Percentiles rank a stretch among this genome's conserved stretches.
These are phyloP conservation scores for Physcomitrium patens DNA, from an alignment of 225 moss, liverwort and hornwort species.

Conservation along the genomic window DNA sequence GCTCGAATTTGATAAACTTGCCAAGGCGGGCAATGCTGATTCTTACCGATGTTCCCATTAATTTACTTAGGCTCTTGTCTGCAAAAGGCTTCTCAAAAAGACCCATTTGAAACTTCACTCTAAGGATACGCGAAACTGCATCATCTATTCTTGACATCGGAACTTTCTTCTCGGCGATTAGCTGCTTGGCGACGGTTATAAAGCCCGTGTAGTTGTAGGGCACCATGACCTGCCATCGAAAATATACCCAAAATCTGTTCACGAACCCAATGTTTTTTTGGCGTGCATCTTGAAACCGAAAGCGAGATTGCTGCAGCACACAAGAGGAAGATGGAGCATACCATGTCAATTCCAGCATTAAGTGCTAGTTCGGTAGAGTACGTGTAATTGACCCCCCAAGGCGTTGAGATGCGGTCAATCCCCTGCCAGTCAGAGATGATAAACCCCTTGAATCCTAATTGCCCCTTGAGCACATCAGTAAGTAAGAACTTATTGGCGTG, in stretches of 20 bases:
- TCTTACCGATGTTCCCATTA: slow-evolving; percentile 61
- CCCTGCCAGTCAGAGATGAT: slow-evolving; percentile 72
- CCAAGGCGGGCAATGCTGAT: neutral
- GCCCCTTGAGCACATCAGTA: slow-evolving; percentile 70
- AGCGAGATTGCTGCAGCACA: neutral
- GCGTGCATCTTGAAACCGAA: neutral
- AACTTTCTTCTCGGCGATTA: slow-evolving; percentile 52
- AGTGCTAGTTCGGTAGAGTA: slow-evolving; percentile 51
- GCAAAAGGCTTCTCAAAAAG: slow-evolving; percentile 77
- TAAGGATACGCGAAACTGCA: slow-evolving; percentile 80
- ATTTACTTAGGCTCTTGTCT: slow-evolving; percentile 37
- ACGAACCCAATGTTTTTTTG: neutral
- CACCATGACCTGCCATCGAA: slow-evolving; percentile 75
- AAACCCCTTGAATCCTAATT: slow-evolving; percentile 77
- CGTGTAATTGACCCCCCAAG: slow-evolving; percentile 51
- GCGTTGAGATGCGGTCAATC: slow-evolving; percentile 69
- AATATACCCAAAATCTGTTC: neutral
- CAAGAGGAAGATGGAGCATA: slow-evolving; percentile 20
- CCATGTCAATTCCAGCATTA: slow-evolving; percentile 86
- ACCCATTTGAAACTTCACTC: slow-evolving; percentile 82
- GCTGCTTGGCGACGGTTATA: slow-evolving; percentile 43
- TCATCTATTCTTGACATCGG: slow-evolving; percentile 70
- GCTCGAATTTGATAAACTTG: neutral
- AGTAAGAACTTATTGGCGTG: slow-evolving; percentile 77
- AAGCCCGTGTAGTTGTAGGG: slow-evolving; percentile 55